phyloP scores from a whole-genome alignment of 2,329 filamentous ascomycete species.

The Aaosphaeria arxii region DNA sequence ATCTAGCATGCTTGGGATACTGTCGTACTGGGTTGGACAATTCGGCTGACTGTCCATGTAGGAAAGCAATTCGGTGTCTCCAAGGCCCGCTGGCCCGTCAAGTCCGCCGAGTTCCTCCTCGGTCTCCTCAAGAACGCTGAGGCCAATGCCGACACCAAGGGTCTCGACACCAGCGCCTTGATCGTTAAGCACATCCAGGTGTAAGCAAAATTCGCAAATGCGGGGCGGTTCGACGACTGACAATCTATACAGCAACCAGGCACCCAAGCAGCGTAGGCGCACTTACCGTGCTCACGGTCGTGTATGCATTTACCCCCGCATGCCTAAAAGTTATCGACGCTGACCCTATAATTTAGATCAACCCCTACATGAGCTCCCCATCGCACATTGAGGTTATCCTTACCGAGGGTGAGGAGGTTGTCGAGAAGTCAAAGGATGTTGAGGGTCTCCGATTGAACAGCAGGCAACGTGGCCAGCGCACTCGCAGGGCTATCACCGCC shows the following conservation, averaged over 20 bases:
- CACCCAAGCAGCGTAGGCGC: slow-evolving; percentile 97
- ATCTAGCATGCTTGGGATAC: background rate
- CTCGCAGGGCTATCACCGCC: slow-evolving; percentile 60
- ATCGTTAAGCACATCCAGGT: slow-evolving; percentile 99
- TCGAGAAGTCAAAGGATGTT: slow-evolving; percentile 79
- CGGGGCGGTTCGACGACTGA: too few relatives aligned
- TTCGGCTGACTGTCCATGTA: slow-evolving; percentile 38
- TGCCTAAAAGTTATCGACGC: background rate
- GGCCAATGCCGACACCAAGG: slow-evolving; percentile 46
- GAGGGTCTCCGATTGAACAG: slow-evolving; percentile 70
- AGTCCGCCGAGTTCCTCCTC: slow-evolving; percentile 98
- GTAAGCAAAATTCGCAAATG: too few relatives aligned
- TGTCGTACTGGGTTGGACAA: background rate
- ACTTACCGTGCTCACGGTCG: slow-evolving; percentile 99
- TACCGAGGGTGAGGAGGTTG: slow-evolving; percentile 93
- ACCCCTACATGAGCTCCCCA: slow-evolving; percentile 99
- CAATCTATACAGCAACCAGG: slow-evolving; percentile 69
- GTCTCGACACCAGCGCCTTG: slow-evolving; percentile 82
- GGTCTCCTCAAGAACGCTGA: slow-evolving; percentile 68
- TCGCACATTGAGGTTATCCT: slow-evolving; percentile 99
- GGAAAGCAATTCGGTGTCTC: slow-evolving; percentile 99
- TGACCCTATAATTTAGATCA: slow-evolving; percentile 64
- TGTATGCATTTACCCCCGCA: slow-evolving; percentile 61
- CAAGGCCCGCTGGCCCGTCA: slow-evolving; percentile 97
- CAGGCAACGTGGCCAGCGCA: slow-evolving; percentile 79